These are phyloP conservation scores for Omphalea diandra DNA, from an alignment of 441 rosid species.

Conservation along the genomic window DNA sequence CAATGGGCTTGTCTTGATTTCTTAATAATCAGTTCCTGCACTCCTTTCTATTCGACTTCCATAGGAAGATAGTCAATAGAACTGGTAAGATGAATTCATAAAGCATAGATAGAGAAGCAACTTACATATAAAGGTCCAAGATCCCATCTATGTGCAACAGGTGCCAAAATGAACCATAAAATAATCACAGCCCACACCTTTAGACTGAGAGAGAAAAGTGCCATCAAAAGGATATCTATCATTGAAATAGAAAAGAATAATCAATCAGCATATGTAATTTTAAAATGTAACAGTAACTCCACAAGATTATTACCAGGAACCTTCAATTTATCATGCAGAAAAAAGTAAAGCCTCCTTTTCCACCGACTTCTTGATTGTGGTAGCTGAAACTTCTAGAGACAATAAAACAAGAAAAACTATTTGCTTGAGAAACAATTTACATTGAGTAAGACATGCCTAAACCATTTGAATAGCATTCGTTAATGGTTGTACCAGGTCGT, in stretches of 20 bases:
- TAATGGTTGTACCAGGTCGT: conserved; percentile 52
- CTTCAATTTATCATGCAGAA: conserved; percentile 64
- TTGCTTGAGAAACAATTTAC: neutral
- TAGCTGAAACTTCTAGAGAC: conserved; percentile 67
- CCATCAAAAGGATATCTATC: conserved; percentile 77
- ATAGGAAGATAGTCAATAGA: no score
- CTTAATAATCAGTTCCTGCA: no score
- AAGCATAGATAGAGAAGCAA: conserved; percentile 16
- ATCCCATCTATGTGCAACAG: no score
- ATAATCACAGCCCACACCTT: conserved; percentile 59
- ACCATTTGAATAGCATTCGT: conserved; percentile 11
- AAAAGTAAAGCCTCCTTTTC: conserved; percentile 63
- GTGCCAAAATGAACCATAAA: no score
- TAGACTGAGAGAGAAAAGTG: conserved; percentile 59
- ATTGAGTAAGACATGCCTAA: conserved; percentile 3
- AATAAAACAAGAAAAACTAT: conserved; percentile 20
- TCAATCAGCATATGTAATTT: conserved; percentile 25
- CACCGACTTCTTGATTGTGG: conserved; percentile 68
- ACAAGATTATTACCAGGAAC: conserved; percentile 60
- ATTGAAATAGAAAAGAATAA: conserved; percentile 29
- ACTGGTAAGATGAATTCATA: neutral
- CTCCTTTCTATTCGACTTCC: no score
- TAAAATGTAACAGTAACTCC: conserved; percentile 16
- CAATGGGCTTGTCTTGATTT: no score
- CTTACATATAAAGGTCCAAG: conserved; percentile 92